Evolutionary conservation across 495 filamentous ascomycete genomes (phyloP).

Genomic region (Halenospora varia): DNA sequence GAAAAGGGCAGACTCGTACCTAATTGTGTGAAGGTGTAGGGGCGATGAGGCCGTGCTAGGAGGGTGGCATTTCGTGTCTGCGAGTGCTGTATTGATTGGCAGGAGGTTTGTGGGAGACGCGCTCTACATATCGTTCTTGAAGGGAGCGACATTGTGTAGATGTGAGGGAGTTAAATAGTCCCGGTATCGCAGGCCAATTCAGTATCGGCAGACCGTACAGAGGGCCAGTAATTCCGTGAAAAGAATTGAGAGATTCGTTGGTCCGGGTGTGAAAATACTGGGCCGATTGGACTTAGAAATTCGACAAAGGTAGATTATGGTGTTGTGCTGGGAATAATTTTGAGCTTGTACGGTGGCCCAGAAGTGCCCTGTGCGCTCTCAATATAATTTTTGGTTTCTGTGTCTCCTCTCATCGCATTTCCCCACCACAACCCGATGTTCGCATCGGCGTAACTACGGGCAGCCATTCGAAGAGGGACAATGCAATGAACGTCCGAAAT

Average conservation of each 20-base stretch:
- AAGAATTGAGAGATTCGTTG: too few relatives aligned
- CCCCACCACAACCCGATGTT: neutral
- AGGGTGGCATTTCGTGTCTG: slow-evolving; percentile 79
- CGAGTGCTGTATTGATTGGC: slow-evolving; percentile 6
- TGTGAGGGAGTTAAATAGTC: neutral
- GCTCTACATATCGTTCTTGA: neutral
- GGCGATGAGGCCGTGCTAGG: slow-evolving; percentile 78
- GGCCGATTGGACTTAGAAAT: too few relatives aligned
- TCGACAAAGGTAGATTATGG: too few relatives aligned
- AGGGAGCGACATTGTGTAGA: slow-evolving; percentile 15
- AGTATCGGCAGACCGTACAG: too few relatives aligned
- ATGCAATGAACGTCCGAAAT: too few relatives aligned
- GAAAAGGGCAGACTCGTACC: too few relatives aligned
- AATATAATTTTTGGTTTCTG: slow-evolving; percentile 1
- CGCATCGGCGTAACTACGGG: too few relatives aligned
- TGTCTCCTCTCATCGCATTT: neutral
- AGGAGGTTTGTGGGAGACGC: neutral
- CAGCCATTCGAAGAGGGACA: too few relatives aligned
- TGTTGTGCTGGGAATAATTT: slow-evolving; percentile 23
- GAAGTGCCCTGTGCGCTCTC: neutral
- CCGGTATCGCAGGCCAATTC: too few relatives aligned
- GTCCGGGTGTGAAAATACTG: neutral
- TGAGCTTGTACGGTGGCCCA: neutral
- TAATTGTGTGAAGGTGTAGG: slow-evolving; percentile 97
- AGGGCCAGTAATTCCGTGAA: too few relatives aligned